Percentiles rank a stretch among this genome's conserved stretches.
phyloP scores from a whole-genome alignment of 192 early-diverging fungal genomes.

The Jimgerdemannia lactiflua region DNA sequence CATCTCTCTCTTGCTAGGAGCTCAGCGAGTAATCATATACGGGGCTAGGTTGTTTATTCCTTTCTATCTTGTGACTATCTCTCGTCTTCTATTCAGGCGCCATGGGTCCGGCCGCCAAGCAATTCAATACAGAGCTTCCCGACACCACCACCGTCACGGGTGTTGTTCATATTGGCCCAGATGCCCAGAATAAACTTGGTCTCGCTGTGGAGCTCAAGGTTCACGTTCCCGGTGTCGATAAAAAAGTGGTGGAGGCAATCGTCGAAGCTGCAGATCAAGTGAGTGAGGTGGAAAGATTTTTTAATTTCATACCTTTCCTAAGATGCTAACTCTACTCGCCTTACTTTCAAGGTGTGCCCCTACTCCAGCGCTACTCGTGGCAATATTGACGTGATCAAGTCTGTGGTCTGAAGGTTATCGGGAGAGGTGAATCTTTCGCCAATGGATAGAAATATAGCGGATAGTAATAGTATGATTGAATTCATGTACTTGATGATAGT shows the following conservation, averaged over 20 bases:
- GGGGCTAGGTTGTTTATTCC: background rate
- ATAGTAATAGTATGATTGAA: too few species aligned
- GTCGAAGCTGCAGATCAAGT: constrained; percentile 39
- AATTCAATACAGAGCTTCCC: constrained; percentile 35
- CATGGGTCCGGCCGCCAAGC: constrained; percentile 42
- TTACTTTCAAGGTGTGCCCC: constrained; percentile 30
- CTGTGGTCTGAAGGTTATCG: constrained; percentile 21
- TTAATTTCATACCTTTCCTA: too few species aligned
- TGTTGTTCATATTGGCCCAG: constrained; percentile 41
- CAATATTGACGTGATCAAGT: constrained; percentile 47
- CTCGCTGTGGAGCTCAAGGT: constrained; percentile 43
- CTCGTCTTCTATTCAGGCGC: constrained; percentile 25
- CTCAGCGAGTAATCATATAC: background rate
- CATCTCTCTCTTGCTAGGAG: background rate
- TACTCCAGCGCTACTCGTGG: constrained; percentile 45
- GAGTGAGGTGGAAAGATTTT: too few species aligned
- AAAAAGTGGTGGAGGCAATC: constrained; percentile 37
- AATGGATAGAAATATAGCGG: too few species aligned
- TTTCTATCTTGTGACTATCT: background rate
- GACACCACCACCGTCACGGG: constrained; percentile 39
- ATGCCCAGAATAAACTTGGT: constrained; percentile 35
- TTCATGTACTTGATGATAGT: too few species aligned
- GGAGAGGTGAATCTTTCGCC: too few species aligned
- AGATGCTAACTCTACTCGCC: too few species aligned
- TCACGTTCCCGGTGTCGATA: constrained; percentile 34